Evolutionary conservation across 257 asterid species (phyloP), one percentile per base, ranked within the genome.

Genomic region (Rhazya stricta): DNA sequence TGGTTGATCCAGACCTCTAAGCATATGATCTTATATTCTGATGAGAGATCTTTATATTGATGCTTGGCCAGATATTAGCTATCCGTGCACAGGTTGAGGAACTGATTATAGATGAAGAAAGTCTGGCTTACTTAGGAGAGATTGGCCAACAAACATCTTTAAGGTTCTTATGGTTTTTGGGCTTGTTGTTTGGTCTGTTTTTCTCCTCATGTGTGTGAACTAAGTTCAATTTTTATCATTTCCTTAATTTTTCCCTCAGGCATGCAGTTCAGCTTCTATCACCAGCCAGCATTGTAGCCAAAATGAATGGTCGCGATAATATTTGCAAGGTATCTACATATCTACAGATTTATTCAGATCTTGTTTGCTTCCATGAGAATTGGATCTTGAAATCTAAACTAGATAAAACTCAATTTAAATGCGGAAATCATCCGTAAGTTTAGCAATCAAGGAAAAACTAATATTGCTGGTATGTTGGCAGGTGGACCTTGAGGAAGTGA

Each of bases 1-100:
- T 2, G 54, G 63, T 9, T 75, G 67, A 18, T 25, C 66, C 72
- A 29, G 0, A 74, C 48, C 16, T 71, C n/a, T 29, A 18, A 11
- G 11, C 25, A 12, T 54, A 18, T 29, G 39, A 62, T 29, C 21
- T 45, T 46, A 30, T 68, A 23, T 25, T 43, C 15, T 23, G 67
- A 73, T 56, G 19, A 27, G 74, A 30, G 41, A 29, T 65, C 30
- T 57, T 39, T 74, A 42, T 69, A 32, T 16, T 72, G 48, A 46
- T 82, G 69, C 51, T 27, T 69, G 76, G 63, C 56, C 80, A 94
- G 98, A 92, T 94, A 80, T 86, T 92, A 85, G 98, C 98, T 42
- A 91, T 94, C 76, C 90, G 99, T 74, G 97, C 97, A 18, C 97
- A 94, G 78, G 97, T 92, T n/a, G 97, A 94, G 85, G 99, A 89